A percentile compares a stretch with the other conserved stretches of the same genome.
Evolutionary conservation across 73 alveolate species (phyloP).

Genomic region (Paramecium octaurelia): DNA sequence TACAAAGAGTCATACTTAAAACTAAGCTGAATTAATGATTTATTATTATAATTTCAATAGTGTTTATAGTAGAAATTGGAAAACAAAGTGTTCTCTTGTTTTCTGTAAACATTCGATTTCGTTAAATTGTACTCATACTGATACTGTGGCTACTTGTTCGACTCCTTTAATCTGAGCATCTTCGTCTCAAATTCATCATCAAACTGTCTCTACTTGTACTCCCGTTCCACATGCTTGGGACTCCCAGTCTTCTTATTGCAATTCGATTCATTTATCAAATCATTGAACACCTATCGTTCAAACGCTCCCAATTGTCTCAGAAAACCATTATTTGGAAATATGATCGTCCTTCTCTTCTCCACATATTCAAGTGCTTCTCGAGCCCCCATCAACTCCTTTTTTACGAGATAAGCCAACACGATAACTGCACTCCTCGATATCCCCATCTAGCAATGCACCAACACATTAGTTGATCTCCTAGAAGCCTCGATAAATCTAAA

Average conservation of each 20-base stretch:
- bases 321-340: slow-evolving; percentile 48
- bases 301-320: slow-evolving; percentile 3
- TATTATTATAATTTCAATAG: not conserved
- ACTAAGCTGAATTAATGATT: not conserved
- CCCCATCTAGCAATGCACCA: slow-evolving; percentile 53
- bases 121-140: not conserved
- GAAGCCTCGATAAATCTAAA: slow-evolving; percentile 19
- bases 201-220: not conserved
- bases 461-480: slow-evolving; percentile 15
- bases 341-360: not conserved
- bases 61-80: slow-evolving; percentile 5
- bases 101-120: not conserved
- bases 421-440: slow-evolving; percentile 55
- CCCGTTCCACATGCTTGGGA: not conserved
- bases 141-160: not conserved
- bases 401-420: slow-evolving; percentile 38
- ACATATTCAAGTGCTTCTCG: slow-evolving; percentile 43
- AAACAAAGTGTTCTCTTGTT: not conserved
- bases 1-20: not conserved
- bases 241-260: not conserved
- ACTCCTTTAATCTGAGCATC: not conserved
- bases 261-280: not conserved
- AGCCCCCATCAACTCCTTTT: not conserved
- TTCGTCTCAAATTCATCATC: not conserved
- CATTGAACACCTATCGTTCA: slow-evolving; percentile 3